These are phyloP conservation scores for Salpingoeca rosetta DNA, from an alignment of 78 protist species.

Conservation along the genomic window DNA sequence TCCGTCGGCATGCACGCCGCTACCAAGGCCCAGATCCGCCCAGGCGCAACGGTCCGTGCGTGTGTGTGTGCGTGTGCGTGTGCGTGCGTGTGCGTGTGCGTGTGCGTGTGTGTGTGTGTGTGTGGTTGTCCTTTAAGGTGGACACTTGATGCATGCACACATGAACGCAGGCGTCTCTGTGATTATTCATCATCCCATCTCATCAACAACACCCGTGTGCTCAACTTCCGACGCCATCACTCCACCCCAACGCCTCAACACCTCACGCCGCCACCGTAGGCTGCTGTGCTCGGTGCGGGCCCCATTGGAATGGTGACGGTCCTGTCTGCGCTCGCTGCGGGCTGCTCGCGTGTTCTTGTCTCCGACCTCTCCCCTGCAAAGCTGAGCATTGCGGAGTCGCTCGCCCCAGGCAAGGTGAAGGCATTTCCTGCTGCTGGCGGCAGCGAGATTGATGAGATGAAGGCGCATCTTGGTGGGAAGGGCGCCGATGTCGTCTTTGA, in stretches of 20 bases:
- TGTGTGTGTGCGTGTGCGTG: too few species aligned
- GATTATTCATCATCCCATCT: too few species aligned
- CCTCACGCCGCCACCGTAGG: too few species aligned
- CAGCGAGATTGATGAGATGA: not conserved
- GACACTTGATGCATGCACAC: too few species aligned
- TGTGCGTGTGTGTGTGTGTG: too few species aligned
- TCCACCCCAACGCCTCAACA: too few species aligned
- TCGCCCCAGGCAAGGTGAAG: not conserved
- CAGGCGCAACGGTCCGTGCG: not conserved
- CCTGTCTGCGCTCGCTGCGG: slow-evolving; percentile 19
- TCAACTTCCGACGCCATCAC: too few species aligned
- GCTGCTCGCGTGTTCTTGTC: slow-evolving; percentile 1
- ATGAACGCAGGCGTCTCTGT: too few species aligned
- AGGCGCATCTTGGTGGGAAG: not conserved
- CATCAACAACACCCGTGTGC: too few species aligned
- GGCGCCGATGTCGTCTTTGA: slow-evolving; percentile 5
- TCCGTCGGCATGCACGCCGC: slow-evolving; percentile 44
- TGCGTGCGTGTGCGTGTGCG: too few species aligned
- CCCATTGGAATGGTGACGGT: slow-evolving; percentile 32
- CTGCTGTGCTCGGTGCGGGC: slow-evolving; percentile 26
- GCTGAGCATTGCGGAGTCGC: not conserved
- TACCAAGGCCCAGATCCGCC: slow-evolving; percentile 3
- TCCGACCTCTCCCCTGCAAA: not conserved
- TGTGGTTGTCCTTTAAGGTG: too few species aligned
- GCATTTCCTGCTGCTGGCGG: not conserved